Percentiles rank a stretch among this genome's conserved stretches.
Conservation (phyloP, 2,329 filamentous ascomycete species). For the Claviceps sp. region DNA sequence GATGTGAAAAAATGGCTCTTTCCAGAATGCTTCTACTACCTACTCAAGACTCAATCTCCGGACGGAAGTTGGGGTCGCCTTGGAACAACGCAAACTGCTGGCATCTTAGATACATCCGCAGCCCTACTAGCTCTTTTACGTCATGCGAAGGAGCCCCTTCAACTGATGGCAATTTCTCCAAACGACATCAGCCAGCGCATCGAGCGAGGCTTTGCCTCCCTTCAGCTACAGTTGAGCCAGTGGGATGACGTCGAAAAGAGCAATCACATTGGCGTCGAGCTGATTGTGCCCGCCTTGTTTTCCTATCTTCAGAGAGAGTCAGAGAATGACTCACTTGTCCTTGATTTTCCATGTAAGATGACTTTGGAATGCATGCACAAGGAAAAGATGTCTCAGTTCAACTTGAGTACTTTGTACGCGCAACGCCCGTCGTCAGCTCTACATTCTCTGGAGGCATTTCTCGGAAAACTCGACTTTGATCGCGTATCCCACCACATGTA, state of each 20-base stretch:
- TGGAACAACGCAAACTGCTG: constrained; percentile 4
- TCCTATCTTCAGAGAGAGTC: constrained; percentile 1
- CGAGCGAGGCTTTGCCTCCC: not conserved
- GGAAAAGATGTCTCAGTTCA: constrained; percentile 1
- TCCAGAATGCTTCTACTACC: constrained; percentile 8
- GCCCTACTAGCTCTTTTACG: constrained; percentile 7
- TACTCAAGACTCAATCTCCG: constrained; percentile 5
- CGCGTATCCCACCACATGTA: constrained; percentile 4
- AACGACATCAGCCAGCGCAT: not conserved
- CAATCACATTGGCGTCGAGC: constrained; percentile 10
- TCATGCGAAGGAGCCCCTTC: constrained; percentile 1
- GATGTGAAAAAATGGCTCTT: constrained; percentile 6
- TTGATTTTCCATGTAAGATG: constrained; percentile 2
- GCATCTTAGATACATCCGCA: constrained; percentile 9
- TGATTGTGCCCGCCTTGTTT: constrained; percentile 8
- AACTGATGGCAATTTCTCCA: constrained; percentile 1
- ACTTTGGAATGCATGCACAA: constrained; percentile 1
- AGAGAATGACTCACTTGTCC: not conserved
- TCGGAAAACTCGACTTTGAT: constrained; percentile 9
- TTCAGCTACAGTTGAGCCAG: not conserved
- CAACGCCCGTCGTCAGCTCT: not conserved
- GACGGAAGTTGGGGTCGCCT: constrained; percentile 4
- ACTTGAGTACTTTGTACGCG: not conserved
- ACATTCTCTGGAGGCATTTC: constrained; percentile 10
- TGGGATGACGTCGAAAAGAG: constrained; percentile 6